These are phyloP conservation scores for Metschnikowia aberdeeniae DNA, from an alignment of 805 yeast species.

Conservation along the genomic window DNA sequence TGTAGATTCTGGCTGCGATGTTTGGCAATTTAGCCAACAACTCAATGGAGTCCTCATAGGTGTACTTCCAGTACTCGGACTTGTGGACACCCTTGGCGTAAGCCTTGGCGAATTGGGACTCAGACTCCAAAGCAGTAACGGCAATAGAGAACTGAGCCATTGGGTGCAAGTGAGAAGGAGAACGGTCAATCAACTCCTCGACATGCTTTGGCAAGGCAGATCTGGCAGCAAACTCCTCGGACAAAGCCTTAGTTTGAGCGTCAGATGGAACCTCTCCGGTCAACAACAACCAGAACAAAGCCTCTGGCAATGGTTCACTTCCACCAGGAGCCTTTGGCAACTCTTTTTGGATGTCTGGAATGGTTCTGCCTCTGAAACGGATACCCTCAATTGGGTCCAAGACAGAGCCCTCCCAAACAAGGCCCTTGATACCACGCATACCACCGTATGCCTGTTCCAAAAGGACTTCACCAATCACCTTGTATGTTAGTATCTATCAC, in stretches of 20 bases:
- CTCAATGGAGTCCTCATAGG: slow-evolving; percentile 66
- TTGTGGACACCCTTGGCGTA: slow-evolving; percentile 69
- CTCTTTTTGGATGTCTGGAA: slow-evolving; percentile 61
- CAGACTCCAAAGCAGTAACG: slow-evolving; percentile 66
- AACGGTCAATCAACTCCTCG: slow-evolving; percentile 53
- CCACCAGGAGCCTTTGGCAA: slow-evolving; percentile 60
- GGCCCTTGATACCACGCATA: slow-evolving; percentile 72
- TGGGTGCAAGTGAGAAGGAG: slow-evolving; percentile 72
- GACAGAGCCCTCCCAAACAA: slow-evolving; percentile 78
- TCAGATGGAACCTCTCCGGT: slow-evolving; percentile 69
- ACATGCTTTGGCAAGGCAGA: slow-evolving; percentile 64
- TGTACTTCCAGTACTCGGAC: slow-evolving; percentile 69
- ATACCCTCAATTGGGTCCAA: slow-evolving; percentile 76
- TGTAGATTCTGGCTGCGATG: slow-evolving; percentile 70
- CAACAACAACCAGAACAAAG: slow-evolving; percentile 72
- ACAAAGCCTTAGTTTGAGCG: slow-evolving; percentile 52
- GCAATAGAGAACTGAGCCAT: slow-evolving; percentile 82
- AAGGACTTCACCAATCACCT: slow-evolving; percentile 43
- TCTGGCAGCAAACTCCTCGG: slow-evolving; percentile 60
- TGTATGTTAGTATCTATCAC: slow-evolving; percentile 15
- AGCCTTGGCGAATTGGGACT: slow-evolving; percentile 66
- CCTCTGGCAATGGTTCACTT: slow-evolving; percentile 67
- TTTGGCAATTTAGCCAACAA: slow-evolving; percentile 72
- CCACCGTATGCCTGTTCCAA: slow-evolving; percentile 52
- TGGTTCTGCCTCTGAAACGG: slow-evolving; percentile 73